Base-by-base conservation (phyloP, 495 filamentous ascomycete species). In the Aspergillus olivimuriae region DNA sequence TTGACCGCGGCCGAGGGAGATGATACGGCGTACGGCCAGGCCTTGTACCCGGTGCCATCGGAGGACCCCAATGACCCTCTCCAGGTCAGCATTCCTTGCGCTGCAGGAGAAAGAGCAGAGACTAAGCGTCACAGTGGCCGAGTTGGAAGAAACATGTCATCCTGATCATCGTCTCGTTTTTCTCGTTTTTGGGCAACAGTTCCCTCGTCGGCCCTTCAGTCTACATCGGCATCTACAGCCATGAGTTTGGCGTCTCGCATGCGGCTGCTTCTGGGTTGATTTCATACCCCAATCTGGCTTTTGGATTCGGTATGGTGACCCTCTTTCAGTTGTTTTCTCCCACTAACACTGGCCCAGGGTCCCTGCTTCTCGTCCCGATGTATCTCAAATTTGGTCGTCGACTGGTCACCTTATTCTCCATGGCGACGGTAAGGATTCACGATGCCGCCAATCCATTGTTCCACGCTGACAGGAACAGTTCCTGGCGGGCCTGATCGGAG, bases 21-120 rank as follows among this genome's bases (percentile, higher is more conserved):
- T 47, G 78, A 81, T 46, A 76, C 74, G 2, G 75, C 62, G 2
- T 74, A 78, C 34, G 80, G 78, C 41, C 77, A 81, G 47, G 80
- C 78, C 2, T 56, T 82, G 17, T 83, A 74, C 46, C 80, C 78
- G 2, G 78, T 82, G 0, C 78, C 80, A 5, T 71, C 76, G 0
- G 75, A 78, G 39, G 78, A 81, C 48, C 80, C 78, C 0, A 83
- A 83, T 45, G 78, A 83, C 55, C 80, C 80, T n/a, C 64, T 81
- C 21, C 73, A 75, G 50, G 72, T 72, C 45, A 18, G 43, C 19
- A 23, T 15, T 5, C 5, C 24, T 6, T 11, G 11, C 24, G 11
- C 24, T 6, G 24, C 5, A 11, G 11, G 24, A 28, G 24, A 28
- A 11, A 28, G 24, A 28, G 24, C n/a, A 31, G 8, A 4, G 15